These are phyloP conservation scores for Zoysia japonica DNA, from an alignment of 176 grass and related monocot genomes.

Conservation along the genomic window DNA sequence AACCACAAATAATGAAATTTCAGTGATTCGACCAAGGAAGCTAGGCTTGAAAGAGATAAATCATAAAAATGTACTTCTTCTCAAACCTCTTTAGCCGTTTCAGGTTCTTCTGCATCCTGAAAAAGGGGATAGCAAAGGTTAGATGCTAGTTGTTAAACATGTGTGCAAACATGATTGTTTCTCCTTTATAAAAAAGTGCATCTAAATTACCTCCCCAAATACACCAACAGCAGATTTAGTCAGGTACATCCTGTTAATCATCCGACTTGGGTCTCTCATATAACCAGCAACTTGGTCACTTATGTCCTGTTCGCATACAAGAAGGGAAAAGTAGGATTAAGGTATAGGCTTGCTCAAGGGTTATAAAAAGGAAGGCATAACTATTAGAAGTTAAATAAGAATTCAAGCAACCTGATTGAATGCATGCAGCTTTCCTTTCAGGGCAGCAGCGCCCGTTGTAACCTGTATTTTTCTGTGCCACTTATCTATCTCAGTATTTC, in stretches of 20 bases:
- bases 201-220: conserved; percentile 69
- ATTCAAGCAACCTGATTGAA: conserved; percentile 79
- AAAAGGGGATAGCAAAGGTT: conserved; percentile 37
- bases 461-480: conserved; percentile 96
- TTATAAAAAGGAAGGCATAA: conserved; percentile 7
- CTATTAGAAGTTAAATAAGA: conserved; percentile 24
- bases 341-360: background rate
- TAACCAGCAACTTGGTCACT: conserved; percentile 83
- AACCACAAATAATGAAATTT: background rate
- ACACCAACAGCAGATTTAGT: conserved; percentile 58
- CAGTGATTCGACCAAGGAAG: conserved; percentile 10
- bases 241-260: conserved; percentile 89
- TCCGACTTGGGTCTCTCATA: conserved; percentile 95
- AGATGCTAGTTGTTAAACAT: conserved; percentile 4
- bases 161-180: background rate
- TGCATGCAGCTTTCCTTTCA: conserved; percentile 87
- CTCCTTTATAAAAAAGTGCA: conserved; percentile 18
- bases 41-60: conserved; percentile 14
- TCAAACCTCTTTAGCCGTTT: conserved; percentile 61
- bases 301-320: conserved; percentile 60
- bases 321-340: conserved; percentile 6
- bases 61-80: conserved; percentile 24
- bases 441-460: conserved; percentile 77
- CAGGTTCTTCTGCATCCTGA: conserved; percentile 45
- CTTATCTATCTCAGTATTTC: conserved; percentile 84